Evolutionary conservation across 1,139 yeast genomes (phyloP), one percentile per base, ranked within the genome.

Genomic region (Yamadazyma kanchanaburiensis): DNA sequence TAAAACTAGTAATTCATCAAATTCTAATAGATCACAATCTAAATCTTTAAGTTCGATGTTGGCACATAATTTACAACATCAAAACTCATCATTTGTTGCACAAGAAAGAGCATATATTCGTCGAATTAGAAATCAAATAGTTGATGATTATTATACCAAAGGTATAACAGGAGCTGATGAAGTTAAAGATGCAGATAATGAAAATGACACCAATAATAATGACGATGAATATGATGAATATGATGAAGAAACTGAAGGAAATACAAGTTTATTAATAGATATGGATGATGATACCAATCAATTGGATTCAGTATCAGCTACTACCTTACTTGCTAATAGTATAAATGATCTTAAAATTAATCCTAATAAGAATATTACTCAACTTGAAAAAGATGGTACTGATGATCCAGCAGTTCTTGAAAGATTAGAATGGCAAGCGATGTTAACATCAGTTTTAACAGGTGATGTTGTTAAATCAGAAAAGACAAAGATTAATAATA

Each of bases 391-490:
- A 27, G 68, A 70, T 25, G 60, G 60, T 21, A 68, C 68, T 6
- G 69, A 74, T 32, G 85, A 81, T 43, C 83, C 85, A 2, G 71
- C 74, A 14, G 78, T 86, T 13, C 55, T 80, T 17, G 97, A 88
- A 52, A 66, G 98, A 28, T 66, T 89, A 16, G 96, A 89, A 58
- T 91, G 98, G 98, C 97, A 91, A 54, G 77, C 94, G 0, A 87
- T 91, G 96, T 66, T 91, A 27, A 74, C 86, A 3, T 75, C 91
- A 4, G 98, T 91, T 3, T 69, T 91, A 22, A 89, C 94, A 3
- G 97, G 98, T 40, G 98, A 91, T 52, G 95, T 91, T 28, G 88
- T 91, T 13, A 74, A 81, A 24, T 83, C 94, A 8, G 98, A 91
- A 53, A 91, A 89, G 59, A 81, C 94, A 3, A 82, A 89, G 49